Base-by-base conservation (phyloP, 192 early-diverging fungal genomes). In the Entomortierella chlamydospora region DNA sequence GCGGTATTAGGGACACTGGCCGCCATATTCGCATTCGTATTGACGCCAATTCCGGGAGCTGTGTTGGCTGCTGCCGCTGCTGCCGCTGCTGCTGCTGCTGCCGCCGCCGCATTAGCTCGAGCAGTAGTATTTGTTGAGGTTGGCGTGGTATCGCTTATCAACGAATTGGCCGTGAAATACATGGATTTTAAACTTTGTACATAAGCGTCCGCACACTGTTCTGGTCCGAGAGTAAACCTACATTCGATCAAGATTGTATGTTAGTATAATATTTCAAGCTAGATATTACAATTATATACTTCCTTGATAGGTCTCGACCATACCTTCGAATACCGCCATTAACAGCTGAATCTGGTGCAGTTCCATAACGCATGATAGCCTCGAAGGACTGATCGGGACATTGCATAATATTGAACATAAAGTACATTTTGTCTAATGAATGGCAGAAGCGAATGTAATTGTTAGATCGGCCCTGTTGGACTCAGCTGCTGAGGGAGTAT, bases 311-410 rank as follows among this genome's bases (percentile, higher is more conserved):
- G 6, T 30, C 26, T 29, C 1, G 4, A 25, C 39, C 78, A 30
- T 87, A 93, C 84, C 83, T 84, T 57, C 85, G 84, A 37, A 86
- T 90, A 20, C 88, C 90, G 49, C 92, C 92, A 52, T 90, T 84
- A 50, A 92, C 78, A 23, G 88, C 86, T 1, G 91, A 90, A 34
- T 92, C 91, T 1, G 82, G 85, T 10, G 86, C 72, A 7, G 83
- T 86, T 49, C 92, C 92, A 85, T 86, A 89, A 34, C 92, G 88
- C 86, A 93, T 84, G 9, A 93, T 82, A 12, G 88, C 90, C 65
- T 91, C 87, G 70, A 88, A 87, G 25, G 85, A 83, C 15, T 86
- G 81, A 45, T 85, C 83, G 9, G 70, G 70, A 29, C 68, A 64
- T 42, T 86, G 78, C 59, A 86, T 82, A 9, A 93, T 87, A 47